These are phyloP conservation scores for Scheffersomyces cryptocercus DNA, from an alignment of 1,139 yeast species.

Conservation along the genomic window DNA sequence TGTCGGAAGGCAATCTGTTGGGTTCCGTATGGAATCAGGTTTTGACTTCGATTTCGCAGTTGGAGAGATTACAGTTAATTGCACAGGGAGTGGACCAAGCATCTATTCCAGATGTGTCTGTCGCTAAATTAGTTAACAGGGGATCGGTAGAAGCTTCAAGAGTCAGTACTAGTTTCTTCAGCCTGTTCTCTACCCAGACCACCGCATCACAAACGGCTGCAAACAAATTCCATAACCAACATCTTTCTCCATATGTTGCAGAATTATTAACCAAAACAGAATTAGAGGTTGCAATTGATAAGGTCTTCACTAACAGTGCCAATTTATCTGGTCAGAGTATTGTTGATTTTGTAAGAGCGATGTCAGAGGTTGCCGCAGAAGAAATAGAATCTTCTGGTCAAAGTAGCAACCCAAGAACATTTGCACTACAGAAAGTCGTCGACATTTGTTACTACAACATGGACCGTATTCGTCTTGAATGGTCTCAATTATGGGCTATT, in stretches of 20 bases:
- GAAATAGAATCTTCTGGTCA: constrained; percentile 89
- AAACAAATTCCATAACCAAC: constrained; percentile 46
- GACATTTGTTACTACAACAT: constrained; percentile 97
- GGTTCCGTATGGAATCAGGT: constrained; percentile 81
- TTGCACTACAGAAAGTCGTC: constrained; percentile 90
- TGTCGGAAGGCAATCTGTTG: constrained; percentile 73
- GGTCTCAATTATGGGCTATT: constrained; percentile 94
- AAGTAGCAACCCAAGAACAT: constrained; percentile 82
- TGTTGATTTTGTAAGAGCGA: constrained; percentile 80
- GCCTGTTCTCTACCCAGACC: constrained; percentile 34
- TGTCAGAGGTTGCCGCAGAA: constrained; percentile 83
- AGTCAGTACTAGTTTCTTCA: constrained; percentile 51
- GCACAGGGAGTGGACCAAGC: constrained; percentile 88
- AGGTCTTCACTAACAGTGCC: constrained; percentile 81
- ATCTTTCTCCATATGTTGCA: constrained; percentile 39
- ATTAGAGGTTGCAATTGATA: constrained; percentile 81
- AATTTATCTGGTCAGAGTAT: constrained; percentile 81
- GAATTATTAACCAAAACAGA: constrained; percentile 70
- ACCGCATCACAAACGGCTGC: constrained; percentile 46
- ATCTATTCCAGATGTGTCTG: constrained; percentile 81
- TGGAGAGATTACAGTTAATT: constrained; percentile 84
- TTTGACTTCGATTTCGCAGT: constrained; percentile 79
- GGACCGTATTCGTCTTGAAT: constrained; percentile 93
- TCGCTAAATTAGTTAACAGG: constrained; percentile 66
- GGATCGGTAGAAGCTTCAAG: constrained; percentile 56